These are phyloP conservation scores for Clitoria ternatea DNA, from an alignment of 306 rosid genomes.

Conservation along the genomic window DNA sequence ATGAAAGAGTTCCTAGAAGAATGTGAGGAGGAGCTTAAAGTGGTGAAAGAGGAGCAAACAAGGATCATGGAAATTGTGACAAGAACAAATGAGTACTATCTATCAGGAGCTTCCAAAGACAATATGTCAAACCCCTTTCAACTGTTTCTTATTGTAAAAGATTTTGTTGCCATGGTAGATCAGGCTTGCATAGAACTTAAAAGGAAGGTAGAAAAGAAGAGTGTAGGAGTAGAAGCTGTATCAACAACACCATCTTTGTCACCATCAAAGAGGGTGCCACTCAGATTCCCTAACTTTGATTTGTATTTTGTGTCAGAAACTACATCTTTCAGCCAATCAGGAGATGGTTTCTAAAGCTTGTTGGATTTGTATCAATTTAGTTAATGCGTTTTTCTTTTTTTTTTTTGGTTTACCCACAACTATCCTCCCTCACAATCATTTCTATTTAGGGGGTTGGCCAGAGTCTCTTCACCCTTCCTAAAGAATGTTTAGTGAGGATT, in stretches of 20 bases:
- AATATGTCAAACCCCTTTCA: constrained; percentile 46
- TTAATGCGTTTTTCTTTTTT: no score
- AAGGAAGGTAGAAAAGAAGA: constrained; percentile 47
- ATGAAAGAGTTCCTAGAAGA: constrained; percentile 63
- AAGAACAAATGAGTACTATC: constrained; percentile 63
- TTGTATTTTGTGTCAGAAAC: constrained; percentile 37
- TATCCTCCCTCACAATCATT: no score
- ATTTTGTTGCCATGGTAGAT: constrained; percentile 61
- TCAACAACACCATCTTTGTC: constrained; percentile 48
- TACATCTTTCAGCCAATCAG: constrained; percentile 49
- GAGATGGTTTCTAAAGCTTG: constrained; percentile 49
- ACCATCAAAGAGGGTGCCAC: constrained; percentile 31
- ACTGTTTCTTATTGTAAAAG: constrained; percentile 57
- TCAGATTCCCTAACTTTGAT: constrained; percentile 42
- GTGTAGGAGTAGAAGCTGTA: constrained; percentile 12
- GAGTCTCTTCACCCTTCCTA: no score
- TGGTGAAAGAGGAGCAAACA: constrained; percentile 52
- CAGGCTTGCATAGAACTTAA: constrained; percentile 51
- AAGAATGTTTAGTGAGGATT: no score
- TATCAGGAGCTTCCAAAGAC: constrained; percentile 49
- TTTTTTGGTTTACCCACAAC: no score
- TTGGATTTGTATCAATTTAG: constrained; percentile 20
- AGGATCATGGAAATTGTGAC: constrained; percentile 63
- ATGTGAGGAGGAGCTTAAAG: constrained; percentile 64
- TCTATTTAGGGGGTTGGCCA: no score